Conservation (phyloP, 257 asterid genomes). For the Anisodus acutangulus region DNA sequence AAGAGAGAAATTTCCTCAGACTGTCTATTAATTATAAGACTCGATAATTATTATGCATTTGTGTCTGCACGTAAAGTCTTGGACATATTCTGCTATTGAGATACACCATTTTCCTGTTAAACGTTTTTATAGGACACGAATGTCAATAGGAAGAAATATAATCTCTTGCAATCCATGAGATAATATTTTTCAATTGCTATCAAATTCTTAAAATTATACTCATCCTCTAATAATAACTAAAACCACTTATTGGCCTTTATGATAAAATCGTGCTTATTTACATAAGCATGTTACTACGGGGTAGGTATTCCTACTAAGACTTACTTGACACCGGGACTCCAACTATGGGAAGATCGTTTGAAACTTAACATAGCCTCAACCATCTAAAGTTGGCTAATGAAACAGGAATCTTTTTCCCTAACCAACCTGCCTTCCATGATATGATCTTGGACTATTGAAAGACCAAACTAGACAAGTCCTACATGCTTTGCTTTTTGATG, state of each 20-base stretch:
- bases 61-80: neutral
- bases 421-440: neutral
- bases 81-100: neutral
- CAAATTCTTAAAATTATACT: slow-evolving; percentile 7
- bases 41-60: neutral
- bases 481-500: neutral
- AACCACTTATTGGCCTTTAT: neutral
- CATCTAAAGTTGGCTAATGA: slow-evolving; percentile 14
- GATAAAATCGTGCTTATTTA: neutral
- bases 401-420: slow-evolving; percentile 5
- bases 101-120: neutral
- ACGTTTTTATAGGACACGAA: too few relatives aligned
- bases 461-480: slow-evolving; percentile 2
- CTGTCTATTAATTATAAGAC: neutral
- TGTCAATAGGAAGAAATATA: neutral
- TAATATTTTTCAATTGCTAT: neutral
- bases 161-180: slow-evolving; percentile 4
- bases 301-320: neutral
- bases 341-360: neutral
- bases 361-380: slow-evolving; percentile 6
- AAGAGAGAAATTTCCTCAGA: neutral
- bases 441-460: neutral
- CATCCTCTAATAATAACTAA: neutral
- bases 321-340: neutral
- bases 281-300: slow-evolving; percentile 3